phyloP scores from a whole-genome alignment of 768 basidiomycete genomes.

The Tephrocybe rancida region DNA sequence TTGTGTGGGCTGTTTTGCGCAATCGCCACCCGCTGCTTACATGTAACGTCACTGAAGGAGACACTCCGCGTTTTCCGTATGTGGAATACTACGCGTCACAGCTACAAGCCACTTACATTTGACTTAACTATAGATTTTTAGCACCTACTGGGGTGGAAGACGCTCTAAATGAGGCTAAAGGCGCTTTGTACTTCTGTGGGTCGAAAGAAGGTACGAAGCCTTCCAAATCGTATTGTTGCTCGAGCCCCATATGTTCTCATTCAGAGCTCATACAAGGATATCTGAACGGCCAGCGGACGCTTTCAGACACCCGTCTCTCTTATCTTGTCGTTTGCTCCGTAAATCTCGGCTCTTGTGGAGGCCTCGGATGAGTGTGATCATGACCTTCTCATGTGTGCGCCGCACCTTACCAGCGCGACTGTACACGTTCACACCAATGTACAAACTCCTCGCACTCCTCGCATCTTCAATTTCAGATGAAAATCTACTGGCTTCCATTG shows the following conservation, averaged over 20 bases:
- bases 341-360: not conserved
- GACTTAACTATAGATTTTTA: conserved; percentile 38
- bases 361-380: conserved; percentile 14
- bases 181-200: conserved; percentile 38
- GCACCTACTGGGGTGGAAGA: conserved; percentile 38
- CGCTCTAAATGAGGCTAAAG: conserved; percentile 43
- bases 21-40: conserved; percentile 60
- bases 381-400: conserved; percentile 59
- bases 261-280: conserved; percentile 52
- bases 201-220: conserved; percentile 49
- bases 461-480: conserved; percentile 24
- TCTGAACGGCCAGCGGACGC: conserved; percentile 62
- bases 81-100: no score
- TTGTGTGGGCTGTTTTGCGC: conserved; percentile 63
- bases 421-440: conserved; percentile 65
- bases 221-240: not conserved
- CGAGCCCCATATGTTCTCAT: not conserved
- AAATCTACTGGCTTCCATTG: conserved; percentile 19
- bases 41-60: conserved; percentile 38
- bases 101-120: no score
- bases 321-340: conserved; percentile 39
- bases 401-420: conserved; percentile 72
- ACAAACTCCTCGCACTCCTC: conserved; percentile 58
- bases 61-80: conserved; percentile 52
- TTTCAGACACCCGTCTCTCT: conserved; percentile 54